Conservation (phyloP, 2,329 filamentous ascomycete species). For the Akanthomyces uredinophilus region DNA sequence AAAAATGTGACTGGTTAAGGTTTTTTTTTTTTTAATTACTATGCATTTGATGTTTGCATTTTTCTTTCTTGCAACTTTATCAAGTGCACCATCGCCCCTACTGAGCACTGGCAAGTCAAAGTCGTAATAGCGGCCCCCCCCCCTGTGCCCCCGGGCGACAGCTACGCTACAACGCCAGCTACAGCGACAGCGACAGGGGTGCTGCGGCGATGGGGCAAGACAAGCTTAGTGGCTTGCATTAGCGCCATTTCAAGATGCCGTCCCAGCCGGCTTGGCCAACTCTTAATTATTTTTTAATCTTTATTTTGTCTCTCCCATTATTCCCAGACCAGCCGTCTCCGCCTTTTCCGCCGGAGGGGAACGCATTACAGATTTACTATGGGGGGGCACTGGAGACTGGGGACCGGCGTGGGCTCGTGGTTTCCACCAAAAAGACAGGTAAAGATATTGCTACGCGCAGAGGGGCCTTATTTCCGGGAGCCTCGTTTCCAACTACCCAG, state of each 20-base stretch:
- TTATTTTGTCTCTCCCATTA: background rate
- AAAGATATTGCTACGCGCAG: background rate
- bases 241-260: slow-evolving; percentile 33
- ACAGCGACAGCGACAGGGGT: background rate
- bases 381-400: too few relatives aligned
- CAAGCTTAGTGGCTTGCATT: slow-evolving; percentile 18
- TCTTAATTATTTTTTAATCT: background rate
- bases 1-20: too few relatives aligned
- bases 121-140: too few relatives aligned
- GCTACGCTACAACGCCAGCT: too few relatives aligned
- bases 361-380: background rate
- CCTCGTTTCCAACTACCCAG: background rate
- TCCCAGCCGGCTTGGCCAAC: slow-evolving; percentile 34
- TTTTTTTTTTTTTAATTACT: too few relatives aligned
- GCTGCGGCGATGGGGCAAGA: slow-evolving; percentile 7
- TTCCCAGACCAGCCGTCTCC: background rate
- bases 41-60: too few relatives aligned
- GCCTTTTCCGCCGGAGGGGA: background rate
- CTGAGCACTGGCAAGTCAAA: too few relatives aligned
- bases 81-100: too few relatives aligned
- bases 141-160: too few relatives aligned
- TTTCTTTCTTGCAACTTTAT: background rate
- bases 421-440: too few relatives aligned
- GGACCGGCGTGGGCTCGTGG: too few relatives aligned
- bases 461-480: slow-evolving; percentile 4